Evolutionary conservation across 208 protist genomes (phyloP).

Genomic region (Herpetomonas tarakana): DNA sequence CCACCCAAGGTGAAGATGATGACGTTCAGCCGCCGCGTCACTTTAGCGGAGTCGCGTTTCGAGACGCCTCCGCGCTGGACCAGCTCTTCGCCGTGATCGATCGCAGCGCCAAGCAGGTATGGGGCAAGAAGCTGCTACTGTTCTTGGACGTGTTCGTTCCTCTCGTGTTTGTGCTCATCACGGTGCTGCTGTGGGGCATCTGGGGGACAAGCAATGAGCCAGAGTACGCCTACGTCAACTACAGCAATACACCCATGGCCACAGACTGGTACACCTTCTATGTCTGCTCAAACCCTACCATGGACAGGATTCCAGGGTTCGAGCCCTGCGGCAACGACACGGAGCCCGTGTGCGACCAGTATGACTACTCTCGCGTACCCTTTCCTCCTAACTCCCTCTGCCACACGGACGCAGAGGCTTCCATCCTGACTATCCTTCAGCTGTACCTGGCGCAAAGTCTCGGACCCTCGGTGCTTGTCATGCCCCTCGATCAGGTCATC

Average conservation of each 20-base stretch:
- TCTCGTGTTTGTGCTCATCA: conserved; percentile 18
- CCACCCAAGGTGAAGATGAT: too few relatives aligned
- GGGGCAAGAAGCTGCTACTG: conserved; percentile 5
- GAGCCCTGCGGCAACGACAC: neutral
- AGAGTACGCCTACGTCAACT: neutral
- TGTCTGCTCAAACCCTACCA: neutral
- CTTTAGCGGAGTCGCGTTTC: neutral
- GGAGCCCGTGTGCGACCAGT: neutral
- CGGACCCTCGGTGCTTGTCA: neutral
- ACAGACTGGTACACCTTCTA: neutral
- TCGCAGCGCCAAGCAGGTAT: conserved; percentile 3
- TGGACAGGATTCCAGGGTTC: neutral
- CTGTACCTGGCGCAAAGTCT: neutral
- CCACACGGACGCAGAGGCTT: neutral
- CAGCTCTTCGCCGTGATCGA: neutral
- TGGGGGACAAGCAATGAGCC: conserved; percentile 8
- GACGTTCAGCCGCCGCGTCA: too few relatives aligned
- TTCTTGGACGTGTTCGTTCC: conserved; percentile 14
- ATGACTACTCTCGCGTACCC: neutral
- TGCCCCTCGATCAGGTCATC: neutral
- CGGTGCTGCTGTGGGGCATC: conserved; percentile 17
- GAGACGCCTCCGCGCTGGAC: neutral
- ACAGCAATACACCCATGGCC: neutral
- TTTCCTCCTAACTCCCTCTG: neutral
- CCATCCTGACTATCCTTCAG: neutral